A percentile compares a stretch with the other conserved stretches of the same genome.
Evolutionary conservation across 306 rosid species (phyloP).

Genomic region (Rosa chinensis): DNA sequence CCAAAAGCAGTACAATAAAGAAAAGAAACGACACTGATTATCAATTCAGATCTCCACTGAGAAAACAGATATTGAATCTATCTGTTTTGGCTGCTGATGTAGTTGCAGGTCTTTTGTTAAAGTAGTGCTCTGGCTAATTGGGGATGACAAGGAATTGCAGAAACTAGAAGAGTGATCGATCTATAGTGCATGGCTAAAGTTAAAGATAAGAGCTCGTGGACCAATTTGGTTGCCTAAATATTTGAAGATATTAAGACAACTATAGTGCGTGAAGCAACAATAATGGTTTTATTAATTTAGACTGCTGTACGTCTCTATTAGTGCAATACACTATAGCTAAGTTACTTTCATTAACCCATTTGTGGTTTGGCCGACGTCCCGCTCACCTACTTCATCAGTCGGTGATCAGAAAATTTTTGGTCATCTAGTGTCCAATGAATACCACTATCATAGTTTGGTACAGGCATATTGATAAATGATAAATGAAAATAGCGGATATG

Average conservation of each 20-base stretch:
- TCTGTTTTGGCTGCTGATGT: neutral
- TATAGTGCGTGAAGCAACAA: neutral
- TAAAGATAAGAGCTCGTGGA: neutral
- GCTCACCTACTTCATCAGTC: too few relatives aligned
- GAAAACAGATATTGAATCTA: neutral
- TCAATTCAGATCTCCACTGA: neutral
- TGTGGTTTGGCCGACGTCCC: too few relatives aligned
- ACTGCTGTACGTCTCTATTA: neutral
- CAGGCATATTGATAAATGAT: neutral
- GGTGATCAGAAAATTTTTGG: too few relatives aligned
- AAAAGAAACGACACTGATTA: neutral
- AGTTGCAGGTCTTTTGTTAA: neutral
- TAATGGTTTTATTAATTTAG: neutral
- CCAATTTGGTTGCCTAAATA: neutral
- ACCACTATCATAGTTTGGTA: too few relatives aligned
- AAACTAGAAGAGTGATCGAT: neutral
- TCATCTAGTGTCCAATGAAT: neutral
- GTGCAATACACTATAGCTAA: neutral
- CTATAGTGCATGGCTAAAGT: neutral
- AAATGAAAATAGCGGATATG: neutral
- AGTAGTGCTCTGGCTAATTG: conserved; percentile 1
- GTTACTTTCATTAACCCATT: neutral
- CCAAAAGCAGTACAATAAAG: neutral
- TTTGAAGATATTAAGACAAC: neutral
- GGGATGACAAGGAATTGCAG: conserved; percentile 28